Evolutionary conservation across 352 stramenopile species (phyloP), one percentile per base, ranked within the genome.

Genomic region (Globisporangium canariense): DNA sequence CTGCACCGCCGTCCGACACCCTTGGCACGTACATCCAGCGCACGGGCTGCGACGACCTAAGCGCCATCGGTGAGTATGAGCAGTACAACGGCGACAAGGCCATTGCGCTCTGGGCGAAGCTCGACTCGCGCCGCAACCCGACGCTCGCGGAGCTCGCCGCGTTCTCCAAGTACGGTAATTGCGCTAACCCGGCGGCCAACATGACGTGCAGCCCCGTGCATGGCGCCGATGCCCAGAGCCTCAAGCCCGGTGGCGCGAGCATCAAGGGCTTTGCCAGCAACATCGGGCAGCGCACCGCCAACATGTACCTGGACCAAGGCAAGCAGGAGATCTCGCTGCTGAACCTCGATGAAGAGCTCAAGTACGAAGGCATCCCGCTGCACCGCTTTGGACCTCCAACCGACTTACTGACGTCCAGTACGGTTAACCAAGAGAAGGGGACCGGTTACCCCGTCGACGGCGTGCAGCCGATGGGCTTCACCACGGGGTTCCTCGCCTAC

Each of bases 81-180:
- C 60, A 76, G 61, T 82, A 77, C 69, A 60, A 79, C 38, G 72
- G 72, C 40, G 74, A 71, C 65, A 69, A 11, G n/a, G 60, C 50
- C 32, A 63, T 67, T 28, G 65, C 75, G 20, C 65, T 75, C 36
- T 82, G 72, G 71, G 75, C 57, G 20, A 69, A 61, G 55, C 63
- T 82, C 4, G 75, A 78, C 53, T 41, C 45, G 40, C 69, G 69
- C 1, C 69, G 72, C 14, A 79, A 79, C 56, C 75, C 75, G 57
- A 82, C 71, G 8, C 60, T 79, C 9, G 64, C 36, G 0, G 75
- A 82, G 61, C 61, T 82, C 40, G 68, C 62, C 30, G 66, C 63
- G 20, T 82, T 82, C 49, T 36, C 59, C 0, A 40, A 53, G n/a
- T 82, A 82, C 61, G 70, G 69, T 34, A 79, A 78, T 70, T 82